These are phyloP conservation scores for Zymoseptoria pseudotritici DNA, from an alignment of 2,329 filamentous ascomycete species.

Conservation along the genomic window DNA sequence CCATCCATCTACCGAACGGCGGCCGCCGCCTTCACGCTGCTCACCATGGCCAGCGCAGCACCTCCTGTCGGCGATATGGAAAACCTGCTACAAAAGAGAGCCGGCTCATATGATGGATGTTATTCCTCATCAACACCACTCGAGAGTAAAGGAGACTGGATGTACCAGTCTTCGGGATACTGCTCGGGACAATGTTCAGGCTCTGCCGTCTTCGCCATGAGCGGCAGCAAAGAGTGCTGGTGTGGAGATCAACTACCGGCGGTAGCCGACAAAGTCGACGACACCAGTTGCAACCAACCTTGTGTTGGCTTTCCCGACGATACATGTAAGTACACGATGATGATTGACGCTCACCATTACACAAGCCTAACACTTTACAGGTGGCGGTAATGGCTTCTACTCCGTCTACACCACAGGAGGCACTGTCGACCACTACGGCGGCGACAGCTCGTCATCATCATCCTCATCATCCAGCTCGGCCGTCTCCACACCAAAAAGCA, in stretches of 20 bases:
- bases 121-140: constrained; percentile 44
- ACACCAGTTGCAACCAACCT: constrained; percentile 54
- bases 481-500: constrained; percentile 10
- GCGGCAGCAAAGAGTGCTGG: constrained; percentile 59
- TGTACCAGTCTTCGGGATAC: constrained; percentile 49
- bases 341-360: neutral
- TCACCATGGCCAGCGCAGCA: neutral
- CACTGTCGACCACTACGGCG: constrained; percentile 29
- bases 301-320: constrained; percentile 57
- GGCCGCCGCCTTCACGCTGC: neutral
- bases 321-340: constrained; percentile 47
- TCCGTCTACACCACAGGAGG: constrained; percentile 46
- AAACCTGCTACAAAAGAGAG: constrained; percentile 4
- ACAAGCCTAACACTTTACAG: constrained; percentile 30
- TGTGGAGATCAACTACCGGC: constrained; percentile 67
- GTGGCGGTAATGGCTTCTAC: constrained; percentile 50
- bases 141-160: constrained; percentile 41
- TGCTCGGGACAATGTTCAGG: constrained; percentile 45
- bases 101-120: constrained; percentile 40
- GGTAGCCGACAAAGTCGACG: constrained; percentile 47
- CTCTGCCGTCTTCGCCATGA: constrained; percentile 56
- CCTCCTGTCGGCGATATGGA: neutral
- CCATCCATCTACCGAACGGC: neutral
- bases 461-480: constrained; percentile 13
- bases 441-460: constrained; percentile 1